phyloP scores from a whole-genome alignment of 768 basidiomycete genomes.

The Nidularia pulvinata region DNA sequence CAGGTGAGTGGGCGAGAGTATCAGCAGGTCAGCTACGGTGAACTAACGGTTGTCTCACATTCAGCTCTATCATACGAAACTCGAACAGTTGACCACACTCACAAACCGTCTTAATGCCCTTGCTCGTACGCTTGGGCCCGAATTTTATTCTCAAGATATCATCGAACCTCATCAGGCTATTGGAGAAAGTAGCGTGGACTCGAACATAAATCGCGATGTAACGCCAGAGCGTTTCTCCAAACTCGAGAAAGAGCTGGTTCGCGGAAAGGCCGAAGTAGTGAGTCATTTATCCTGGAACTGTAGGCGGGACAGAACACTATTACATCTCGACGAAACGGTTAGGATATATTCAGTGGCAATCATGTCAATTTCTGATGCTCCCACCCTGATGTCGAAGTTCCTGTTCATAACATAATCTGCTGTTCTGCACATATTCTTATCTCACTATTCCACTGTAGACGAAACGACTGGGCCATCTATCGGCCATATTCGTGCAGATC shows the following conservation, averaged over 20 bases:
- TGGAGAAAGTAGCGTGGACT: conserved; percentile 34
- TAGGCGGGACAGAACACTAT: too few relatives aligned
- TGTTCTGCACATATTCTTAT: not conserved
- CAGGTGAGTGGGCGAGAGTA: conserved; percentile 49
- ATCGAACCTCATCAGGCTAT: conserved; percentile 41
- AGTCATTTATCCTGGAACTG: conserved; percentile 18
- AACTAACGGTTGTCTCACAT: not conserved
- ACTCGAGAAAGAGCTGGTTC: conserved; percentile 82
- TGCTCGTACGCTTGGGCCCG: conserved; percentile 57
- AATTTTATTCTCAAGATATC: conserved; percentile 59
- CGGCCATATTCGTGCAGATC: conserved; percentile 67
- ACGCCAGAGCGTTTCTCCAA: conserved; percentile 79
- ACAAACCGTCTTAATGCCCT: conserved; percentile 63
- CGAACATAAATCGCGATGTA: conserved; percentile 60
- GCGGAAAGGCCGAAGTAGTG: conserved; percentile 87
- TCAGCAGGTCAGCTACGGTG: too few relatives aligned
- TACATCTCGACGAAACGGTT: too few relatives aligned
- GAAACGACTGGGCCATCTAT: conserved; percentile 67
- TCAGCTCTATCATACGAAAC: conserved; percentile 74
- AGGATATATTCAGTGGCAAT: too few relatives aligned
- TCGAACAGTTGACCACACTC: conserved; percentile 73
- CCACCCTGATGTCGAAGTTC: not conserved
- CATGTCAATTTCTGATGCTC: too few relatives aligned
- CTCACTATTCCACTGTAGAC: conserved; percentile 32
- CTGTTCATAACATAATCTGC: too few relatives aligned